Evolutionary conservation across 805 yeast species (phyloP), one percentile per base, ranked within the genome.

Genomic region (Yarrowia keelungensis): DNA sequence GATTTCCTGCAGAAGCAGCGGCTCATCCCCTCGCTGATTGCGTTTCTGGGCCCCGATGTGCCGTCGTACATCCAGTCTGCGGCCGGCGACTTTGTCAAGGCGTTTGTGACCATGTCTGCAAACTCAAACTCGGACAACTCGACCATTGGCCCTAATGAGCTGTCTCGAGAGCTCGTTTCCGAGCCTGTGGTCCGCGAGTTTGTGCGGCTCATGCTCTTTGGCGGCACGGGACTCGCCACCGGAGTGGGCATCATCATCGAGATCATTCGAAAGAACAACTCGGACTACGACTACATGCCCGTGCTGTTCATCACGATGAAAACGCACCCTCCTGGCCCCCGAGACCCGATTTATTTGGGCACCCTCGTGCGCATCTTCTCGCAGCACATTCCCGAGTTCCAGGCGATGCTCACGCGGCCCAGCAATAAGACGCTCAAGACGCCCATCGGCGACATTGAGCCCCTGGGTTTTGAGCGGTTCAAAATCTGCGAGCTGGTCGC

Each of bases 161-260:
- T 95, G 46, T 92, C 97, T 2, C 84, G 99, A 72, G 94, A 94
- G 77, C 82, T 95, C 41, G 98, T 93, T 14, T 89, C 96, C 16
- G 87, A 87, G 50, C 83, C 85, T 47, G 85, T 90, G 70, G 84
- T 92, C 73, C 81, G 84, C 70, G 83, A 84, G 70, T 81, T 95
- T 72, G 90, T 93, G 35, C 79, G 86, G 19, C 86, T 90, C 71
- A 95, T 95, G 90, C 84, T 94, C 68, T 74, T 81, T 70, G 82
- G 82, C 32, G 97, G 97, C 58, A 88, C 93, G 42, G 97, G 97
- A 1, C 83, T 95, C 72, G 89, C 95, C 45, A 94, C 93, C 73
- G 97, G 97, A 74, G 99, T 95, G 41, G 96, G 98, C 7, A 92
- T 95, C 35, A 87, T 95, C 42, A 94, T 95, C 73, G 99, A 95